Percentiles rank a stretch among this genome's conserved stretches.
These are phyloP conservation scores for Elongisporangium prolatum DNA, from an alignment of 352 stramenopile species.

Conservation along the genomic window DNA sequence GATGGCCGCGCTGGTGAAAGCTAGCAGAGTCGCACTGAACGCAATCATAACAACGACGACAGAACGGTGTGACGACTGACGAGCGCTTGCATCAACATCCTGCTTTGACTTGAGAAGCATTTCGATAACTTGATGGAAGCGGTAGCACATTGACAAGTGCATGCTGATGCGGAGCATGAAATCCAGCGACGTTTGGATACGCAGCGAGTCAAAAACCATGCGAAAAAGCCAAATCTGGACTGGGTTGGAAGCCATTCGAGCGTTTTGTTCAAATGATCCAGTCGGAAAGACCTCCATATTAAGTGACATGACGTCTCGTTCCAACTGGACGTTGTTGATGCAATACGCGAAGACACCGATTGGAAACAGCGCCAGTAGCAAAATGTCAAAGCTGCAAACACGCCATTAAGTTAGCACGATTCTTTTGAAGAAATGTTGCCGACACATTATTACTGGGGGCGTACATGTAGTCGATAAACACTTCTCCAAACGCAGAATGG, in stretches of 20 bases:
- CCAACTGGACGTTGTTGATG: slow-evolving; percentile 19
- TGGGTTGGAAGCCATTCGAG: slow-evolving; percentile 20
- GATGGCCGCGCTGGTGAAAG: slow-evolving; percentile 10
- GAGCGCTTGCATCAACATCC: no score
- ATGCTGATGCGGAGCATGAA: slow-evolving; percentile 27
- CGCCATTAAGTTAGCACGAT: no score
- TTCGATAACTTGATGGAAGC: slow-evolving; percentile 21
- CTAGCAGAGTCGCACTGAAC: slow-evolving; percentile 10
- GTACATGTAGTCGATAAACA: no score
- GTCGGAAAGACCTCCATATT: slow-evolving; percentile 15
- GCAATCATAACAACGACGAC: no score
- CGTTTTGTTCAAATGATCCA: slow-evolving; percentile 27
- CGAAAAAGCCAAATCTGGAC: slow-evolving; percentile 21
- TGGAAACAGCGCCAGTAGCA: slow-evolving; percentile 6
- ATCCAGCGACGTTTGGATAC: slow-evolving; percentile 17
- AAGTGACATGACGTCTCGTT: slow-evolving; percentile 17
- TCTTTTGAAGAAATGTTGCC: no score
- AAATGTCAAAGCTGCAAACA: no score
- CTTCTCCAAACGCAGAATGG: no score
- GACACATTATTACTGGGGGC: no score
- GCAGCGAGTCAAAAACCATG: slow-evolving; percentile 23
- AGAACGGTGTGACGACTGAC: no score
- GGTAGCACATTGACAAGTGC: slow-evolving; percentile 31
- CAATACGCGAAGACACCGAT: slow-evolving; percentile 23
- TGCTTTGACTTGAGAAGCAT: background rate